Evolutionary conservation across 495 filamentous ascomycete species (phyloP).

Genomic region (Tuber aestivum): DNA sequence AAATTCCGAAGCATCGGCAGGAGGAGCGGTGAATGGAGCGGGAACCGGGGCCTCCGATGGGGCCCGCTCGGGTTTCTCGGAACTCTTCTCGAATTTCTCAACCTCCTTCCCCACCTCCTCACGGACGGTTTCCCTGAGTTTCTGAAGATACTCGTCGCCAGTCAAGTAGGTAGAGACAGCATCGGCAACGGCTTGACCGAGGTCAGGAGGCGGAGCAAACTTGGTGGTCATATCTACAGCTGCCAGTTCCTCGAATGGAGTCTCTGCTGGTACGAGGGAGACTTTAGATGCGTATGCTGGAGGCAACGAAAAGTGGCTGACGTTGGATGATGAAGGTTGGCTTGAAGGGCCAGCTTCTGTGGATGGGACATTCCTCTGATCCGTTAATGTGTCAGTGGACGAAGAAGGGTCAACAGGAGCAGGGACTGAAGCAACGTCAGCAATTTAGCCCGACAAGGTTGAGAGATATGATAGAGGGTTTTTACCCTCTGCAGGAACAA

Average conservation of each 20-base stretch:
- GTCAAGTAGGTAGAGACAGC: conserved; percentile 40
- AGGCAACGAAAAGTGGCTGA: conserved; percentile 9
- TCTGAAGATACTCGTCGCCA: conserved; percentile 38
- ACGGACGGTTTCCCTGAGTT: conserved; percentile 39
- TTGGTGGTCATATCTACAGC: neutral
- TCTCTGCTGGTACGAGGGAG: conserved; percentile 10
- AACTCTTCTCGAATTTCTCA: conserved; percentile 29
- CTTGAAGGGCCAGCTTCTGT: neutral
- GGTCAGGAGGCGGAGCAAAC: conserved; percentile 20
- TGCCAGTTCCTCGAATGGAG: conserved; percentile 15
- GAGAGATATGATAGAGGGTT: neutral
- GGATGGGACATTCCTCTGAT: neutral
- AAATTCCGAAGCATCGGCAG: conserved; percentile 13
- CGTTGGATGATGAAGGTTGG: conserved; percentile 11
- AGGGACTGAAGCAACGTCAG: neutral
- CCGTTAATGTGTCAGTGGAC: neutral
- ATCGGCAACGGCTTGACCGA: conserved; percentile 34
- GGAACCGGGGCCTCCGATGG: conserved; percentile 16
- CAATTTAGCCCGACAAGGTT: neutral
- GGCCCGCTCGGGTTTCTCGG: neutral
- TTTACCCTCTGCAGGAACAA: conserved; percentile 14
- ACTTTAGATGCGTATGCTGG: conserved; percentile 36
- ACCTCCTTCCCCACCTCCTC: conserved; percentile 35
- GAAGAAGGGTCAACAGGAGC: neutral
- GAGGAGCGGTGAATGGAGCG: conserved; percentile 42